Evolutionary conservation across 139 green algal species (phyloP), one percentile per base, ranked within the genome.

Genomic region (Marvania coccoides): DNA sequence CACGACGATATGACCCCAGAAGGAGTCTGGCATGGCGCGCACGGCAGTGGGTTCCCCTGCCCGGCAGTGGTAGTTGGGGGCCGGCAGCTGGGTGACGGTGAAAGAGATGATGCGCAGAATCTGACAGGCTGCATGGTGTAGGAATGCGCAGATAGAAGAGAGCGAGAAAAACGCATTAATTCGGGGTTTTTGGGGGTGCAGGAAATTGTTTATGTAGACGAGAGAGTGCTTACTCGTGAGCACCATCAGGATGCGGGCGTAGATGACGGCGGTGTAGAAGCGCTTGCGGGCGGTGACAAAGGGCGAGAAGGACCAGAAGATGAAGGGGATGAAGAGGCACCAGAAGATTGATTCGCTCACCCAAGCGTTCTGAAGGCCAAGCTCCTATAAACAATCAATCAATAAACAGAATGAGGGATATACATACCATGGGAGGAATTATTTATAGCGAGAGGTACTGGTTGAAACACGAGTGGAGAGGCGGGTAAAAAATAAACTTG

Each of bases 181-280:
- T n/a, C n/a, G n/a, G n/a, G n/a, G n/a, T n/a, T n/a, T n/a, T n/a
- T n/a, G n/a, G n/a, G n/a, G n/a, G n/a, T n/a, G n/a, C n/a, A n/a
- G n/a, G n/a, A n/a, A n/a, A n/a, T n/a, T n/a, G n/a, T n/a, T n/a
- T 57, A 24, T 57, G 19, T 57, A 47, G 39, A 47, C 13, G 14
- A 47, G 24, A 45, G 31, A 45, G 36, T 53, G 35, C 78, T 77
- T 47, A 90, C 83, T 66, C 48, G 83, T 77, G 15, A 95, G 77
- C 6, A 94, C 83, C 70, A 86, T 90, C 3, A 96, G 81, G 5
- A 93, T 58, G 2, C 86, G 74, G 3, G 79, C 77, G 71, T 82
- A 94, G 47, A 96, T 61, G 2, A 96, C 81, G 0, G 79, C 85
- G 1, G 90, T 96, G 83, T 96, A 96, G 59, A 96, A 95, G 6